These are phyloP conservation scores for Capsicum chinense DNA, from an alignment of 257 asterid species.

Conservation along the genomic window DNA sequence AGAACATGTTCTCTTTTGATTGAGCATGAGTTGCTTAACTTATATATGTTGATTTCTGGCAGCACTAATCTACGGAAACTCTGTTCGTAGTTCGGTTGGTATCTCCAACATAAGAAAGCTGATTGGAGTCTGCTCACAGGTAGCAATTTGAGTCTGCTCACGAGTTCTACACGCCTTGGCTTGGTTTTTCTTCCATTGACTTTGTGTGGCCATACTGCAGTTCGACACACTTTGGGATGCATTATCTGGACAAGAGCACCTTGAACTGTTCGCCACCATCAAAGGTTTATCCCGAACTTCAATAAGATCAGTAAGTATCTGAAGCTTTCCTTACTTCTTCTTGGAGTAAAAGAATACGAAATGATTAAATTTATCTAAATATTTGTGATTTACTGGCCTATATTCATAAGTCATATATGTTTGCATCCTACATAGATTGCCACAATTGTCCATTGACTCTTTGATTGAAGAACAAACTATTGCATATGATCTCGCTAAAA, in stretches of 20 bases:
- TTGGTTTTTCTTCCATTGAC: background rate
- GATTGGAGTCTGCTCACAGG: constrained; percentile 53
- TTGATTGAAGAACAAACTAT: background rate
- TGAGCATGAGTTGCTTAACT: constrained; percentile 14
- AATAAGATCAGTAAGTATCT: constrained; percentile 34
- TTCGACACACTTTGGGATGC: constrained; percentile 49
- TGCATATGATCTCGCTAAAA: background rate
- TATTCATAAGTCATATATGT: background rate
- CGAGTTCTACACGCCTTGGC: background rate
- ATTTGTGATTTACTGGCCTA: background rate
- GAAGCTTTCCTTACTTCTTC: background rate
- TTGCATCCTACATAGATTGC: background rate
- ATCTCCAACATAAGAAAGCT: constrained; percentile 41
- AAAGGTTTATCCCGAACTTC: constrained; percentile 41
- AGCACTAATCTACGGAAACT: constrained; percentile 45
- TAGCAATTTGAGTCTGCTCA: background rate
- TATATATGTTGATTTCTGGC: constrained; percentile 24
- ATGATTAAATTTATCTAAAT: background rate
- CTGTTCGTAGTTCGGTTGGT: constrained; percentile 39
- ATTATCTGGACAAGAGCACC: constrained; percentile 47
- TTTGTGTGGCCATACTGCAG: constrained; percentile 28
- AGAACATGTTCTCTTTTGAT: background rate
- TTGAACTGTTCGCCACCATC: constrained; percentile 47
- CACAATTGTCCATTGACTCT: background rate
- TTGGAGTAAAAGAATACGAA: background rate